Evolutionary conservation across 2,329 filamentous ascomycete species (phyloP), one percentile per base, ranked within the genome.

Genomic region (Metarhizium brunneum): DNA sequence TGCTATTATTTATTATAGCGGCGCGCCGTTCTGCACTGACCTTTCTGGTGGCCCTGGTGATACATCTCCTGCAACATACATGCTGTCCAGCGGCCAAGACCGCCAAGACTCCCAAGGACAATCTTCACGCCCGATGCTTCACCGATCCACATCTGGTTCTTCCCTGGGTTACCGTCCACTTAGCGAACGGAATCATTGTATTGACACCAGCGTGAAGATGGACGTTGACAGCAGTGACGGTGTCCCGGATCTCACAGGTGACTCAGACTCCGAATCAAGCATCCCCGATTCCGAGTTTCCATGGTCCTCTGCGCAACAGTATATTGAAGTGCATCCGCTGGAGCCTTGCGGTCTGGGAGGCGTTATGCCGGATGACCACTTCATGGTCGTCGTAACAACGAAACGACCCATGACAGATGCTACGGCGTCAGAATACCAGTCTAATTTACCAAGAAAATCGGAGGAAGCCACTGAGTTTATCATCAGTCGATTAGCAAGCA

Each of bases 1-100:
- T 8, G 84, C 87, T 1, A 87, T 95, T 61, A 90, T 92, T 18
- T 95, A 92, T 65, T 95, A 92, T 67, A 89, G 81, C 58, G 88
- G 87, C 30, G 86, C 87, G 1, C 82, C 82, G 0, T 95, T 94
- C 67, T 94, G 85, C 67, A 91, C 85, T 1, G 90, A 95, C 66
- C 71, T 94, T 3, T 88, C 85, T 16, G 85, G 86, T 2, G 86
- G 91, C 62, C 74, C 74, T 11, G 77, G 76, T 2, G 76, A 78
- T 25, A 58, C 69, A 1, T 78, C 75, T 0, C 75, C 76, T 1
- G 66, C 75, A 2, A 77, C 79, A 1, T 74, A 80, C 56, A 69
- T 79, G 68, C 71, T 73, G 4, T 76, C 75, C n/a, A 72, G 72
- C 10, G 73, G 70, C 1, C 71, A 73, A 54, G 71, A 71, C 42